Percentiles rank a stretch among this genome's conserved stretches.
phyloP scores from a whole-genome alignment of 768 basidiomycete species.

The Suillus brevipes region DNA sequence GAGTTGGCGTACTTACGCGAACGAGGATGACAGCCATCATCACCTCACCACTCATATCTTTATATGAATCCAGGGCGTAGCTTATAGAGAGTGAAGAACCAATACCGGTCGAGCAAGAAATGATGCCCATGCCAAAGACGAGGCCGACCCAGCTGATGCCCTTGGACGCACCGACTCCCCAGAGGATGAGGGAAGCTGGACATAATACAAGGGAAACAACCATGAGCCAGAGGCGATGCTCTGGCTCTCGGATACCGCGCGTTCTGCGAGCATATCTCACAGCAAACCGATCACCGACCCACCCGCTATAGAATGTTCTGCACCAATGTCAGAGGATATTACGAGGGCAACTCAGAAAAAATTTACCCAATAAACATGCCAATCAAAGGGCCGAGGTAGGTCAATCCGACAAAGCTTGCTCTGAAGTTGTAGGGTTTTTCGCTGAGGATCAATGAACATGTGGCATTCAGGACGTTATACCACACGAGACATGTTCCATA shows the following conservation, averaged over 20 bases:
- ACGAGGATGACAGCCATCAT: conserved; percentile 24
- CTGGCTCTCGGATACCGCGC: conserved; percentile 20
- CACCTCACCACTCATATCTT: conserved; percentile 21
- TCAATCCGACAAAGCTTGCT: conserved; percentile 22
- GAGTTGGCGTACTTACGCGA: conserved; percentile 12
- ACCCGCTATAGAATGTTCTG: conserved; percentile 22
- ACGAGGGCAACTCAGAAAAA: not conserved
- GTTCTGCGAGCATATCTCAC: conserved; percentile 21
- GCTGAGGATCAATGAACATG: conserved; percentile 21
- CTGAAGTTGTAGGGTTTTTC: conserved; percentile 22
- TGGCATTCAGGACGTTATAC: conserved; percentile 27
- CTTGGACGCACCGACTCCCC: conserved; percentile 22
- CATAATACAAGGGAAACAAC: conserved; percentile 20
- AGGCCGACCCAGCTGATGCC: conserved; percentile 17
- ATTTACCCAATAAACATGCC: conserved; percentile 22
- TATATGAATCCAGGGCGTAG: conserved; percentile 23
- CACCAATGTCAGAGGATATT: not conserved
- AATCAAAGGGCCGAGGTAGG: conserved; percentile 22
- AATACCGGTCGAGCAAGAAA: conserved; percentile 23
- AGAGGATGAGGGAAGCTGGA: conserved; percentile 21
- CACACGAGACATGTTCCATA: conserved; percentile 24
- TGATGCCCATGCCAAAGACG: conserved; percentile 23
- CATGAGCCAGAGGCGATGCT: conserved; percentile 28
- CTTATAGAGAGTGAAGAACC: conserved; percentile 21
- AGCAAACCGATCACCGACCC: conserved; percentile 22